Evolutionary conservation across 768 basidiomycete species (phyloP).

Genomic region (Hericium rajendrae): DNA sequence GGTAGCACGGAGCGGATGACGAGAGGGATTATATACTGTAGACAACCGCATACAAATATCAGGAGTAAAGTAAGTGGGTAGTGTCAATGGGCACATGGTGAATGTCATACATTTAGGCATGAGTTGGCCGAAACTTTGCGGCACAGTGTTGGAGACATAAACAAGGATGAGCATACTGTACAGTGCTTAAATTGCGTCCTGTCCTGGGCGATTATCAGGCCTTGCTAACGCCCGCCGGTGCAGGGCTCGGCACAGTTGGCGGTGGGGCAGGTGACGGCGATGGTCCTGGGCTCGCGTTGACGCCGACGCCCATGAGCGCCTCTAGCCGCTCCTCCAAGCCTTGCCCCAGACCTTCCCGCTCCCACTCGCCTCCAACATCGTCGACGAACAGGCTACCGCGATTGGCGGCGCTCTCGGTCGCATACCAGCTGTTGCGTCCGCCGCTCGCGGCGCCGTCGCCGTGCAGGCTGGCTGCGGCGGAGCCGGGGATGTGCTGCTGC

Average conservation of each 20-base stretch:
- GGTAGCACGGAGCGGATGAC: not conserved
- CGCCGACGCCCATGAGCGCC: conserved; percentile 28
- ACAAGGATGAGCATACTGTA: not conserved
- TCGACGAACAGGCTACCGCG: conserved; percentile 32
- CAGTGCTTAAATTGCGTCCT: not conserved
- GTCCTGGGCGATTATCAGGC: not conserved
- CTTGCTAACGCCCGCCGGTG: not conserved
- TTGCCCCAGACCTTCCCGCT: conserved; percentile 70
- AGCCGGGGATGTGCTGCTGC: conserved; percentile 3
- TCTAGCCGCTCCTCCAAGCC: conserved; percentile 82
- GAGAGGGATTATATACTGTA: not conserved
- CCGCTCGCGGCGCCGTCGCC: conserved; percentile 19
- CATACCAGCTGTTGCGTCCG: conserved; percentile 15
- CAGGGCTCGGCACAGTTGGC: not conserved
- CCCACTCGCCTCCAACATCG: conserved; percentile 80
- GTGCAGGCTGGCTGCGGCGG: not conserved
- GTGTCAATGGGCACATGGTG: not conserved
- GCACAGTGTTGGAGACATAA: not conserved
- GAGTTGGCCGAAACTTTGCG: not conserved
- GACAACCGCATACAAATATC: not conserved
- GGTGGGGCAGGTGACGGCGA: not conserved
- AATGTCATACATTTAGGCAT: not conserved
- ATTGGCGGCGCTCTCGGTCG: conserved; percentile 10
- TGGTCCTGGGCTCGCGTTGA: not conserved
- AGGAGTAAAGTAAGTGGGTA: not conserved